Evolutionary conservation across 179 eudicot species (phyloP), one percentile per base, ranked within the genome.

Genomic region (Corrigiola litoralis): DNA sequence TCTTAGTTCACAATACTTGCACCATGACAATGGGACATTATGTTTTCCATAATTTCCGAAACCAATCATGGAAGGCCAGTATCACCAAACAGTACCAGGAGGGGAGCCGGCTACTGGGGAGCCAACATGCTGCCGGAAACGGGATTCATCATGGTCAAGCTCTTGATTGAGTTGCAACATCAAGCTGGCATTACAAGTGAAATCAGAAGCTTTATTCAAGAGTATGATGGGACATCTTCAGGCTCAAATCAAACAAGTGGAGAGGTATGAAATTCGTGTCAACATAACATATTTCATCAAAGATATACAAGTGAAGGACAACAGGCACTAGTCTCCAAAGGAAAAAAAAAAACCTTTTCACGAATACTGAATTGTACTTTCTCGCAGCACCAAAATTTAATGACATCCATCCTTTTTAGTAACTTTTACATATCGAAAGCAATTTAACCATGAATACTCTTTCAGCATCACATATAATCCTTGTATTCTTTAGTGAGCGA

Each of bases 91-190:
- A 37, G 33, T 67, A 87, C 96, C 91, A 62, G 95, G 95, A 60
- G 95, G 92, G 36, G 97, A 90, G 72, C 75, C 83, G 50, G 81
- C 55, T 23, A 85, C 67, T 0, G 86, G 79, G 50, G 92, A 82
- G 51, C 88, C 86, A 40, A 77, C 74, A 70, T 80, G 90, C 57
- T 76, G 82, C 24, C 75, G 84, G 52, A 83, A 87, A 34, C 91
- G 76, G 63, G 85, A 42, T 9, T 87, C 89, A 27, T 87, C 95
- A 58, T 72, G 83, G 57, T 87, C 95, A 77, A 72, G 74, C 12
- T 89, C 96, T 80, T 89, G 90, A 77, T 70, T 89, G 57, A 78
- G 61, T 65, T 87, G 86, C 76, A 71, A 57, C 89, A 87, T 76
- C 63, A 84, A 74, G 79, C 97, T 87, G 80, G 38, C 65, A 64